Evolutionary conservation across 2,329 filamentous ascomycete species (phyloP), one percentile per base, ranked within the genome.

Genomic region (Cladosporium sp.): DNA sequence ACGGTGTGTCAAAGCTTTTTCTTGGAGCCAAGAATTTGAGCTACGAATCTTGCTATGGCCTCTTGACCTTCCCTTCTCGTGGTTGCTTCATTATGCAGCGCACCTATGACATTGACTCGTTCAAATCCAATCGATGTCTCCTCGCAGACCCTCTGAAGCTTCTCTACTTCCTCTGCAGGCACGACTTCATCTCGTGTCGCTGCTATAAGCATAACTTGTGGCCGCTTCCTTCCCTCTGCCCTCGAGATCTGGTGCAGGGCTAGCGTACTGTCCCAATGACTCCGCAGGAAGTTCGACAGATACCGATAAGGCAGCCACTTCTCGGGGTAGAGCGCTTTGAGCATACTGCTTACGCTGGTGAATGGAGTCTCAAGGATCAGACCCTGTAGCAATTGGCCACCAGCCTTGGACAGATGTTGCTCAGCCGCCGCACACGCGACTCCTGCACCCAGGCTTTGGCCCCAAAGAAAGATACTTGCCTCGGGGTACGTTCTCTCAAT

Each of bases 251-350:
- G 65, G 3, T 69, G 69, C 59, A 82, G 60, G 2, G 78, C 75
- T 0, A 59, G 63, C 22, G 73, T 70, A 49, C 73, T 79, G 62
- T 82, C 78, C 81, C 82, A 84, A 45, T 74, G 74, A 58, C 78
- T 92, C 64, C 88, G 80, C 11, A 92, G 77, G 67, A 92, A 92
- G 0, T 87, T 87, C 78, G 85, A 84, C 0, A 93, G 78, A 69
- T 92, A 85, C 49, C 83, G 82, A 70, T 93, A 93, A 0, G 89
- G 89, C 6, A 92, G 76, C 88, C 89, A 92, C 65, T 83, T 88
- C 65, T 92, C 88, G 1, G 89, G 89, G 67, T 92, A 93, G 2
- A 93, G 72, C 1, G 83, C 84, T 42, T 82, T 75, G 5, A 93
- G 77, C 88, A 93, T 91, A 17, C 82, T 82, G 59, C 82, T 80